Percentiles rank a stretch among this genome's conserved stretches.
phyloP scores from a whole-genome alignment of 345 rosid species.

The Euclidium syriacum region DNA sequence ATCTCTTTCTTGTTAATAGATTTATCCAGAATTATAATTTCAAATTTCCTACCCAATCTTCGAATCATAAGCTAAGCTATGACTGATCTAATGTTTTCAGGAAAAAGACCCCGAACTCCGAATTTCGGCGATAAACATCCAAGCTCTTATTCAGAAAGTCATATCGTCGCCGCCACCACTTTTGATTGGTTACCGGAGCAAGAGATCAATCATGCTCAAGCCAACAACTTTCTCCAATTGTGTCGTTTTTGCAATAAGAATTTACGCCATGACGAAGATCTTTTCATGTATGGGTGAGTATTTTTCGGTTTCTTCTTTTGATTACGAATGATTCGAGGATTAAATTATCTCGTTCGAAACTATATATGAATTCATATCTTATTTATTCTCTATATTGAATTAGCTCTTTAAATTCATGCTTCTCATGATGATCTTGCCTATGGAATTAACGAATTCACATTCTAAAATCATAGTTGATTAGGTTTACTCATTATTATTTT shows the following conservation, averaged over 20 bases:
- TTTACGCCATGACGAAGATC: neutral
- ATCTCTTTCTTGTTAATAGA: too few species aligned
- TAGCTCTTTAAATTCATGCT: too few species aligned
- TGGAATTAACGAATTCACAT: too few species aligned
- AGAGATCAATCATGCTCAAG: neutral
- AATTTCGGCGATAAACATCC: neutral
- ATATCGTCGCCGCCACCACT: neutral
- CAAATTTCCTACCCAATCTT: too few species aligned
- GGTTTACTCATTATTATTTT: too few species aligned
- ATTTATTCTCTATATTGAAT: too few species aligned
- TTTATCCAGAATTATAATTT: constrained; percentile 10
- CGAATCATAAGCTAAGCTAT: neutral
- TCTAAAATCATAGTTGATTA: too few species aligned
- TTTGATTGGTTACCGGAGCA: neutral
- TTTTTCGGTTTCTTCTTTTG: neutral
- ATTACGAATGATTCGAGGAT: too few species aligned
- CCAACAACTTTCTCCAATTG: neutral
- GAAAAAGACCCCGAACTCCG: constrained; percentile 11
- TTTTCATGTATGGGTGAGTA: constrained; percentile 28
- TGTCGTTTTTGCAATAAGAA: constrained; percentile 14
- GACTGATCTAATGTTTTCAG: neutral
- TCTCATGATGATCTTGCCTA: too few species aligned
- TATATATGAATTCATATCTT: too few species aligned
- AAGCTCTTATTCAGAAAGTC: neutral
- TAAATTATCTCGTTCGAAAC: too few species aligned